Base-by-base conservation (phyloP, 352 stramenopile genomes). In the Elongisporangium anandrum region DNA sequence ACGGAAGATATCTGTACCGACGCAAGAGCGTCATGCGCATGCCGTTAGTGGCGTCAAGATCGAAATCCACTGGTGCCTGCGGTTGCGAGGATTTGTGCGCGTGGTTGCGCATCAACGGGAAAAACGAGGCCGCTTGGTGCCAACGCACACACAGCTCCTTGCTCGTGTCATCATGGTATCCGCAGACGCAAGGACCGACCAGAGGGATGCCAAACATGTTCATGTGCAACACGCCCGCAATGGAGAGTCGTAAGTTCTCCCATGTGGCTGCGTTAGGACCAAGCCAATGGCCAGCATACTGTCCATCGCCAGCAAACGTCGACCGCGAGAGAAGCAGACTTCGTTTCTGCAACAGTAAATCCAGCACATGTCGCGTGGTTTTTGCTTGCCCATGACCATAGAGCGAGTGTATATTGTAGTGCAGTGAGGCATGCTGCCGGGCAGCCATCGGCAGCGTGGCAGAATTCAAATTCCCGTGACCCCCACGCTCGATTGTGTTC, bases 361-460 rank as follows among this genome's bases (percentile, higher is more conserved):
- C 63, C 13, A 96, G 41, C 0, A 71, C 79, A 4, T 72, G 12
- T 1, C 68, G 71, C 2, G 87, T 96, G 19, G 66, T 60, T 23
- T 73, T 77, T 21, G 78, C 65, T 49, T 95, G 78, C 0, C 71
- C 70, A 38, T 90, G 77, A 0, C 88, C 87, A 51, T 96, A 96
- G 0, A 97, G 39, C 17, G 84, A 93, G 59, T 97, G 88, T 0
- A 95, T 48, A 52, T 97, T 94, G 69, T 96, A 97, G 57, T 96
- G 80, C 17, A 93, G 70, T 9, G 85, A 89, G 1, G 54, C 70
- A 61, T 81, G 54, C 26, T 95, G 85, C 0, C 90, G 67, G 16
- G 77, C 65, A 13, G 79, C 83, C 72, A 95, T 88, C 0, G 87
- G 79, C 20, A 95, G 65, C 1, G 88, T 96, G 29, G 65, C 85